Evolutionary conservation across 2,329 filamentous ascomycete genomes (phyloP), one percentile per base, ranked within the genome.

Genomic region (Calonectria hongkongensis): DNA sequence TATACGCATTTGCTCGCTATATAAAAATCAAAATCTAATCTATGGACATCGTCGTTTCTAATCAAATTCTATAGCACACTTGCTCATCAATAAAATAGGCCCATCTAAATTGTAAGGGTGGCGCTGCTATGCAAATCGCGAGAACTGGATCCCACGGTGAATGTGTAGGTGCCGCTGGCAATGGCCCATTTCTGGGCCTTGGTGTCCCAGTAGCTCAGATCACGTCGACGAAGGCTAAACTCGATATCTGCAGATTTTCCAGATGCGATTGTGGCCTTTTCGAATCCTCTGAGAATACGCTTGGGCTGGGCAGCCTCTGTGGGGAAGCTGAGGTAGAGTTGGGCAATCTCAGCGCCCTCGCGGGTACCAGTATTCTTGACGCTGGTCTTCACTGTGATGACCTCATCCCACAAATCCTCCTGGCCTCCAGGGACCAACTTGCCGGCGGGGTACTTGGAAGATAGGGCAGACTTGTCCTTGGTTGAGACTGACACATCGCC

Each of bases 211-310:
- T 70, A 60, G 62, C 62, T 66, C n/a, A 66, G n/a, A 30, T 70
- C 68, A 27, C 56, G 67, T 12, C 47, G 45, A 13, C 43, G 30
- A 12, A 69, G 67, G 41, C 30, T 64, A 25, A 64, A 68, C n/a
- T 30, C 25, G 15, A 68, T 33, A 12, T 39, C 12, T 21, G 47
- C 18, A 3, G 36, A 27, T 27, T 30, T 28, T 16, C 36, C 67
- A 3, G 58, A 8, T 9, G 41, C 18, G 2, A 64, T 2, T 2
- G 36, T 45, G 6, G 36, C 13, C 84, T 94, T 94, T 66, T 90
- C 89, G 43, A 94, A 94, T 8, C 92, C 92, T 9, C 92, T 86
- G n/a, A 94, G 85, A 47, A 64, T 56, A 18, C 28, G 58, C 36
- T 25, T 36, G 80, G 94, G 91, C 48, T 87, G 84, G 0, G 87